Base-by-base conservation (phyloP, 345 rosid species). In the Ricinus communis region DNA sequence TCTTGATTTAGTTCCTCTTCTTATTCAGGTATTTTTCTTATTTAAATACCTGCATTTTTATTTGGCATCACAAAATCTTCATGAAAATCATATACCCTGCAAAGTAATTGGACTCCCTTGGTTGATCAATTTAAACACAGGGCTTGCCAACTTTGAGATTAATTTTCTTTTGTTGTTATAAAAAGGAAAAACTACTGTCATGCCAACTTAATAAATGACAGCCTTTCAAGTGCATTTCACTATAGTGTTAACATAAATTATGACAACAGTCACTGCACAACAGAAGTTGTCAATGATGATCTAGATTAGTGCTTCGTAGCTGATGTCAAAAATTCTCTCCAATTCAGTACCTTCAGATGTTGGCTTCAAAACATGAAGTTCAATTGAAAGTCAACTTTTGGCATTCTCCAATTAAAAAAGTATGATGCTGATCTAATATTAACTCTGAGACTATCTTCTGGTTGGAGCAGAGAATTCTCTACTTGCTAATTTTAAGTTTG, bases 1-100 rank as follows among this genome's bases (percentile, higher is more conserved):
- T 89, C 90, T 78, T 77, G 99, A 95, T 80, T 82, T 95, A 55
- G 96, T 92, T 56, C 97, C 99, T 62, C 97, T 95, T 76, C 55
- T 95, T 69, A 59, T 95, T 79, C 99, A 95, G 99, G 99, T 92
- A 55, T 18, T 69, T 68, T 45, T 71, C 59, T 72, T 74, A 27
- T 46, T 53, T 61, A 14, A 15, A 36, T 69, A 18, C 71, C 22
- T 54, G 13, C 22, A 28, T 59, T 68, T n/a, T 70, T 62, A 19
- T 55, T 51, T 52, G 25, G 53, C 12, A 8, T 68, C 19, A 55
- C 19, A 14, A 69, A 55, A 69, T n/a, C 5, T 38, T 38, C 50
- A 12, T 56, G 14, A 56, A 28, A 41, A 24, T 43, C 16, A n/a
- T 69, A 56, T 38, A 45, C 13, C 38, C 51, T 5, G 10, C 1